Conservation (phyloP, 2,329 filamentous ascomycete genomes). For the Cladosporium sp. region DNA sequence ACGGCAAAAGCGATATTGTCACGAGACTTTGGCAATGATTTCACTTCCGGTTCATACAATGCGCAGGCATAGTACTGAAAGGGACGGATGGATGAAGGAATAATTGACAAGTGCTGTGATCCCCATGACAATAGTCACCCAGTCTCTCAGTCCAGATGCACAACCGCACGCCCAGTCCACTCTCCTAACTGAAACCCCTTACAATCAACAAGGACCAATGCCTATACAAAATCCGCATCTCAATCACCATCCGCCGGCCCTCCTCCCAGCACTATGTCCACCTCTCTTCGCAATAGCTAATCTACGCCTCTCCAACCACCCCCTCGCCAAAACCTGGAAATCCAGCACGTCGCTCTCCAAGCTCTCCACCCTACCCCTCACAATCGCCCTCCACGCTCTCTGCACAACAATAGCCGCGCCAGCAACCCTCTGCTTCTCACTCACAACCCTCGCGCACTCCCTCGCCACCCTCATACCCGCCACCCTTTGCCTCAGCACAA, state of each 20-base stretch:
- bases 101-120: background rate
- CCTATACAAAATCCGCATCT: background rate
- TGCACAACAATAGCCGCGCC: conserved; percentile 47
- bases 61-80: background rate
- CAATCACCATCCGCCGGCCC: conserved; percentile 24
- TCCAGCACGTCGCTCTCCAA: conserved; percentile 40
- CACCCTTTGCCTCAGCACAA: conserved; percentile 37
- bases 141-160: background rate
- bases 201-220: background rate
- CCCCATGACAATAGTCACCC: background rate
- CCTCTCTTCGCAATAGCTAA: conserved; percentile 31
- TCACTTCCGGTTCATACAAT: background rate
- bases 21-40: background rate
- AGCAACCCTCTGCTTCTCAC: conserved; percentile 44
- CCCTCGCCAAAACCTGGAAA: conserved; percentile 48
- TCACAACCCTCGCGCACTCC: conserved; percentile 51
- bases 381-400: conserved; percentile 43
- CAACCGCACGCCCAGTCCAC: background rate
- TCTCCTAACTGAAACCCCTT: background rate
- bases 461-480: conserved; percentile 44
- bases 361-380: conserved; percentile 37
- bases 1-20: background rate
- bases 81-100: background rate
- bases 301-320: conserved; percentile 41
- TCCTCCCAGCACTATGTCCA: conserved; percentile 30